These are phyloP conservation scores for Entomortierella chlamydospora DNA, from an alignment of 192 early-diverging fungal genomes.

Conservation along the genomic window DNA sequence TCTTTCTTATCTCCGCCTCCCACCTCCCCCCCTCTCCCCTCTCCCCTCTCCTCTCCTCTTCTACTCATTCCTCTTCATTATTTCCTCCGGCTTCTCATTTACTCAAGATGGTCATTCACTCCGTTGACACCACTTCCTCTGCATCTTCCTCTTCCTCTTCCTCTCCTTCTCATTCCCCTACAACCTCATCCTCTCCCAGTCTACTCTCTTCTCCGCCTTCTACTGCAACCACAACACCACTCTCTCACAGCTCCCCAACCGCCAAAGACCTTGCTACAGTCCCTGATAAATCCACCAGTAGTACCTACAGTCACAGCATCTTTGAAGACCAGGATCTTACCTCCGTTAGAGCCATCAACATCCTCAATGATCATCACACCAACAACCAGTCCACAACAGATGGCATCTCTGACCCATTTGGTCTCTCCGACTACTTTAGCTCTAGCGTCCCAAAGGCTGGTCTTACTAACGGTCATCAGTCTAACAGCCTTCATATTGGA, in stretches of 20 bases:
- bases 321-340: slow-evolving; percentile 35
- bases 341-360: slow-evolving; percentile 42
- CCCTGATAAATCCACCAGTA: background rate
- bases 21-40: background rate
- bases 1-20: background rate
- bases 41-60: slow-evolving; percentile 6
- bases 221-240: slow-evolving; percentile 37
- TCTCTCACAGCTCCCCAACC: slow-evolving; percentile 50
- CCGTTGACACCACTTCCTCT: slow-evolving; percentile 56
- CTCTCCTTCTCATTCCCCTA: slow-evolving; percentile 55
- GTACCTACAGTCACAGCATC: slow-evolving; percentile 29
- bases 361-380: slow-evolving; percentile 21
- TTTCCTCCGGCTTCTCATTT: background rate
- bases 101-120: slow-evolving; percentile 51
- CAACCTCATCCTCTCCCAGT: slow-evolving; percentile 41
- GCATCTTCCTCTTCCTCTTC: slow-evolving; percentile 48
- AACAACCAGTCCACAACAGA: background rate
- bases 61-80: slow-evolving; percentile 1
- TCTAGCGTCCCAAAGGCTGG: slow-evolving; percentile 45
- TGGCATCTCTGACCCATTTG: slow-evolving; percentile 52
- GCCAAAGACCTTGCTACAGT: slow-evolving; percentile 25
- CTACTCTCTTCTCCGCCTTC: slow-evolving; percentile 53
- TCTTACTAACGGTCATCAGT: slow-evolving; percentile 4
- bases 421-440: slow-evolving; percentile 49
- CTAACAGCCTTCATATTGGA: slow-evolving; percentile 42